Evolutionary conservation across 768 basidiomycete genomes (phyloP).

Genomic region (Sarcodon sp.): DNA sequence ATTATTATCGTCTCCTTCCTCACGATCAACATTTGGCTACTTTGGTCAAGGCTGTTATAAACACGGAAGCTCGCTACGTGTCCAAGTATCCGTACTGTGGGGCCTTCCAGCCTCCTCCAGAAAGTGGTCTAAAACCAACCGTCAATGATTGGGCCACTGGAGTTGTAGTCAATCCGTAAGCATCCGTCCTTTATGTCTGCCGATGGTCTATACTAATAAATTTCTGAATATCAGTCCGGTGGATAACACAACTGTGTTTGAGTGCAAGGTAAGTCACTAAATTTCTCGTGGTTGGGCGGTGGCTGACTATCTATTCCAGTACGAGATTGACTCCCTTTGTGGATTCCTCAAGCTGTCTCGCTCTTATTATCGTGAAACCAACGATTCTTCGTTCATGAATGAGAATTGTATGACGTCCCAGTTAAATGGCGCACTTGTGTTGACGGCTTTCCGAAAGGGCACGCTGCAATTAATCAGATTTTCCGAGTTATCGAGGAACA

Average conservation of each 20-base stretch:
- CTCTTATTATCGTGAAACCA: constrained; percentile 59
- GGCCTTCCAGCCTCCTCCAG: constrained; percentile 70
- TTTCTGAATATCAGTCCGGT: constrained; percentile 35
- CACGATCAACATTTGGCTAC: constrained; percentile 45
- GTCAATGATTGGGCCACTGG: constrained; percentile 59
- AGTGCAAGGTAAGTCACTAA: constrained; percentile 51
- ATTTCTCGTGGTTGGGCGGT: not conserved
- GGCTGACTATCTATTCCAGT: constrained; percentile 23
- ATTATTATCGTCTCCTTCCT: constrained; percentile 48
- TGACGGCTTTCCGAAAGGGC: constrained; percentile 30
- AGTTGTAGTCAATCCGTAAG: constrained; percentile 66
- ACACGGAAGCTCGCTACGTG: constrained; percentile 67
- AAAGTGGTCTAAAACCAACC: constrained; percentile 51
- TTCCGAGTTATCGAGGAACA: constrained; percentile 71
- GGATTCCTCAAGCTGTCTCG: constrained; percentile 70
- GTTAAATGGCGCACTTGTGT: not conserved
- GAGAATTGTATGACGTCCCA: constrained; percentile 35
- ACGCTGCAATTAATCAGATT: constrained; percentile 52
- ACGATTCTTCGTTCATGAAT: constrained; percentile 62
- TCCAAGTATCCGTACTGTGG: constrained; percentile 69
- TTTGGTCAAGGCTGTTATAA: constrained; percentile 71
- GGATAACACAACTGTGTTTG: constrained; percentile 58
- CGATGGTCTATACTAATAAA: not conserved
- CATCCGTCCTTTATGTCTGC: not conserved
- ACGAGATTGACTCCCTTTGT: constrained; percentile 70